phyloP scores from a whole-genome alignment of 176 grass and related monocot genomes.

The Puya raimondii region DNA sequence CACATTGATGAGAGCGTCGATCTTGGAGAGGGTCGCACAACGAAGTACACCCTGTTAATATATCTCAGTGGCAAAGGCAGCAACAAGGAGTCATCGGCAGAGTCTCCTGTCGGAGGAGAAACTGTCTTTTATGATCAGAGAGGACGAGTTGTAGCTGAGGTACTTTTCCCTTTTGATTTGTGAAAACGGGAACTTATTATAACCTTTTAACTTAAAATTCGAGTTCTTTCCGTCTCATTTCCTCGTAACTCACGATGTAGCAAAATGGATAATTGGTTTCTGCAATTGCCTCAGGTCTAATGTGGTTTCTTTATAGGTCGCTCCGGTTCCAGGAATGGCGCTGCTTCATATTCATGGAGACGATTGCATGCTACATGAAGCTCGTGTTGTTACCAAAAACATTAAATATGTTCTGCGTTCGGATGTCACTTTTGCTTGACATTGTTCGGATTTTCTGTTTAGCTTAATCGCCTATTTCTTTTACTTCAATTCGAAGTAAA shows the following conservation, averaged over 20 bases:
- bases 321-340: slow-evolving; percentile 74
- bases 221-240: neutral
- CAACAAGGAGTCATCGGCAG: slow-evolving; percentile 40
- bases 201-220: neutral
- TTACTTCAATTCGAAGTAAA: neutral
- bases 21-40: slow-evolving; percentile 50
- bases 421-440: slow-evolving; percentile 68
- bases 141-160: slow-evolving; percentile 69
- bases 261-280: neutral
- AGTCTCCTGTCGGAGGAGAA: slow-evolving; percentile 69
- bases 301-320: slow-evolving; percentile 39
- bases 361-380: slow-evolving; percentile 97
- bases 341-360: slow-evolving; percentile 82
- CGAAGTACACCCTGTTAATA: slow-evolving; percentile 68
- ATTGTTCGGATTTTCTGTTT: neutral
- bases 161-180: slow-evolving; percentile 21
- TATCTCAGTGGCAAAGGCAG: slow-evolving; percentile 63
- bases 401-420: slow-evolving; percentile 77
- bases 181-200: neutral
- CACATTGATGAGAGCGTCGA: slow-evolving; percentile 80
- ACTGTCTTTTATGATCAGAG: slow-evolving; percentile 91
- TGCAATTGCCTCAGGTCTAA: slow-evolving; percentile 9
- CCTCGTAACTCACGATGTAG: neutral
- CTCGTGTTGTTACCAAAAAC: slow-evolving; percentile 68
- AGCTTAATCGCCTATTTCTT: neutral